Conservation (phyloP, 352 stramenopile genomes). For the Heterotrichella gracilis region DNA sequence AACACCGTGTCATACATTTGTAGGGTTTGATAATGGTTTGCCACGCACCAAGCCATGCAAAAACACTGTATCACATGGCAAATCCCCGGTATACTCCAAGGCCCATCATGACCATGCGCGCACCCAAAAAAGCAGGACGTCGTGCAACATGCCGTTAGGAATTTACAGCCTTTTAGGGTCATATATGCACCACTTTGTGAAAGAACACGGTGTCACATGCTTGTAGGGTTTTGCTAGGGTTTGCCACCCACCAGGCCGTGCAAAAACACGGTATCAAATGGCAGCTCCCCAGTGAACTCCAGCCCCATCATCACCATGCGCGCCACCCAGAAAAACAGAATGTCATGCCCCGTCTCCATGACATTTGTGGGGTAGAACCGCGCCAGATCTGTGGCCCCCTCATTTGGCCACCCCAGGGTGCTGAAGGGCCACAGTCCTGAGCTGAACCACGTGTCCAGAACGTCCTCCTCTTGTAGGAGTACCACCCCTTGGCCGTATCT, state of each 20-base stretch:
- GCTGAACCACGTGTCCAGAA: constrained; percentile 97
- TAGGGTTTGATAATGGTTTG: too few relatives aligned
- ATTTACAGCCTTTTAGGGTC: too few relatives aligned
- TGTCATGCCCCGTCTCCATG: constrained; percentile 96
- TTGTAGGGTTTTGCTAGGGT: too few relatives aligned
- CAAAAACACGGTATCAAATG: constrained; percentile 79
- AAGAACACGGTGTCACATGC: too few relatives aligned
- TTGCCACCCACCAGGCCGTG: constrained; percentile 88
- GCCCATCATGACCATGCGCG: too few relatives aligned
- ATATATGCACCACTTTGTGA: too few relatives aligned
- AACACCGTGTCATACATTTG: too few relatives aligned
- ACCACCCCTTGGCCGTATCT: constrained; percentile 27
- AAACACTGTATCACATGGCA: too few relatives aligned
- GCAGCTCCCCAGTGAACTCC: constrained; percentile 69
- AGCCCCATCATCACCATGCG: constrained; percentile 80
- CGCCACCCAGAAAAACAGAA: constrained; percentile 99
- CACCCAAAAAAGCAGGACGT: too few relatives aligned
- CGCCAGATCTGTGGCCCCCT: background rate
- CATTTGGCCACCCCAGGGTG: constrained; percentile 21
- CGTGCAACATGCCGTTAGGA: too few relatives aligned
- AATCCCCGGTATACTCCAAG: too few relatives aligned
- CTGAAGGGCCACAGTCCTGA: constrained; percentile 71
- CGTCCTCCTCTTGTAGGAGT: constrained; percentile 85
- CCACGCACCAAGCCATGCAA: too few relatives aligned
- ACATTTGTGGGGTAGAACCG: constrained; percentile 53